Evolutionary conservation across 352 stramenopile species (phyloP), one percentile per base, ranked within the genome.

Genomic region (Phytophthora cryptogea): DNA sequence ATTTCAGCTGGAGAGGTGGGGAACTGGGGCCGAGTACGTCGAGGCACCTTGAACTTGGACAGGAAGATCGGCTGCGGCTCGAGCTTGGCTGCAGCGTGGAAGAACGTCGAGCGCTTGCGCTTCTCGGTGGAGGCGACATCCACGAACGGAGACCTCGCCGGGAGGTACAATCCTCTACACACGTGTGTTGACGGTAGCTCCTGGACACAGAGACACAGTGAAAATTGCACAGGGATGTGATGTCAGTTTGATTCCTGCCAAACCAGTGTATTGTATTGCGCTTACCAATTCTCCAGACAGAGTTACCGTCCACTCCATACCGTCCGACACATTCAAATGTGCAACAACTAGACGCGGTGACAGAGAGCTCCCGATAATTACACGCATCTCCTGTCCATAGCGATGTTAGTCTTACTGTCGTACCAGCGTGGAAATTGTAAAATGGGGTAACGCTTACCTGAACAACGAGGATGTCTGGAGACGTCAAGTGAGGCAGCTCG

Each of bases 101-200:
- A 86, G 48, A 88, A 88, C 9, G 42, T 61, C 5, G 68, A 54
- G 26, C 63, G 66, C 60, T 81, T 79, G 33, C 51, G 52, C 49
- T 86, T 88, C 53, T 83, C 68, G 0, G 68, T 73, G 7, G 76
- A 84, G n/a, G 62, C 76, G 46, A 83, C 72, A 49, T 84, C 64
- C n/a, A 79, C 56, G 33, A 83, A 85, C 17, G 76, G 73, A 60
- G 69, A 83, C 8, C 66, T 58, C 32, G 71, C 53, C 14, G 58
- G 46, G 9, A 86, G 43, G 28, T 69, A 70, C 6, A 88, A 58
- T 16, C 78, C 78, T 59, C 72, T 76, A 31, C 78, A 85, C 8
- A 80, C 61, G 27, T 86, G 74, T 8, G 40, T 72, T 8, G 68
- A 14, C 8, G 72, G 62, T 5, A 88, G 63, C 10, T 86, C 69